Percentiles rank a stretch among this genome's conserved stretches.
Evolutionary conservation across 768 basidiomycete genomes (phyloP).

Genomic region (Amanita molliuscula): DNA sequence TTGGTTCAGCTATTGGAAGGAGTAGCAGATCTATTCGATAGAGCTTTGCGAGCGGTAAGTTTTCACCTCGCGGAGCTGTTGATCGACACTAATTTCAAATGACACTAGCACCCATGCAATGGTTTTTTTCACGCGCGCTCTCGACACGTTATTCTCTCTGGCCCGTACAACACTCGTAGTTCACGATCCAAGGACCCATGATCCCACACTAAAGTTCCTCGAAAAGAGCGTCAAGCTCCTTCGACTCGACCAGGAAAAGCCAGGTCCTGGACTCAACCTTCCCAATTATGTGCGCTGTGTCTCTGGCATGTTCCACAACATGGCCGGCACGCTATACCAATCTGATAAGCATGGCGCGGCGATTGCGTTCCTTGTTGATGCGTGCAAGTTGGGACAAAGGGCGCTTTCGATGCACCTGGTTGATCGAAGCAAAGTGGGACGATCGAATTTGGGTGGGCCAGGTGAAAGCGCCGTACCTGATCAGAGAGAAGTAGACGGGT

Average conservation of each 20-base stretch:
- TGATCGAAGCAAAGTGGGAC: constrained; percentile 11
- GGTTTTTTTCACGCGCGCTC: constrained; percentile 21
- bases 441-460: background rate
- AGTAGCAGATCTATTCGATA: constrained; percentile 22
- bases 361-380: constrained; percentile 54
- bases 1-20: constrained; percentile 23
- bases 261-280: constrained; percentile 10
- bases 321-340: constrained; percentile 64
- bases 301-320: constrained; percentile 61
- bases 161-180: constrained; percentile 32
- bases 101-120: background rate
- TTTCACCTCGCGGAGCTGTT: background rate
- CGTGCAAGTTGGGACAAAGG: constrained; percentile 42
- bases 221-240: constrained; percentile 28
- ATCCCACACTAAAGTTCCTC: constrained; percentile 35
- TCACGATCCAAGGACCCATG: constrained; percentile 35
- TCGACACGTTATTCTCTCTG: constrained; percentile 49
- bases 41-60: constrained; percentile 20
- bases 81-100: constrained; percentile 4
- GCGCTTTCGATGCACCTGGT: constrained; percentile 23
- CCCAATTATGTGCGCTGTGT: constrained; percentile 59
- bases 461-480: constrained; percentile 9
- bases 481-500: constrained; percentile 27
- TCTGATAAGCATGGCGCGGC: constrained; percentile 50
- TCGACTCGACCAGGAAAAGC: constrained; percentile 9